phyloP scores from a whole-genome alignment of 106 monocot species.

The Hemerocallis citrina region DNA sequence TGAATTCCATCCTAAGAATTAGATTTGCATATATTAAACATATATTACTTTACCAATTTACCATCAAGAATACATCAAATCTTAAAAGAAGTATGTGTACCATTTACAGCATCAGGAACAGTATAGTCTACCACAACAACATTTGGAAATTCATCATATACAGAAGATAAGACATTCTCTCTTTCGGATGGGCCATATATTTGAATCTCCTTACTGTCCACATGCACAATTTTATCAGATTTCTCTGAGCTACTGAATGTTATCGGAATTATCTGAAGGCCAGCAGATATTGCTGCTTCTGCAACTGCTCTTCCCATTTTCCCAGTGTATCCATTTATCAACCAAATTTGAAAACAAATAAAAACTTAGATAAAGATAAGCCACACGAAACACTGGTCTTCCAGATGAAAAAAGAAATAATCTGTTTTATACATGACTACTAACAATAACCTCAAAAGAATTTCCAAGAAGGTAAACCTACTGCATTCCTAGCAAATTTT shows the following conservation, averaged over 20 bases:
- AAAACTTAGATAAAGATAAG: too few species aligned
- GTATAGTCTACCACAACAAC: conserved; percentile 75
- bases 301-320: conserved; percentile 49
- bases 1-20: too few species aligned
- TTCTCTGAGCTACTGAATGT: conserved; percentile 55
- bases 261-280: conserved; percentile 34
- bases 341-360: neutral
- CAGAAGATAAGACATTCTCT: conserved; percentile 55
- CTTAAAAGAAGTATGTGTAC: conserved; percentile 16
- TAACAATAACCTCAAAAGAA: too few species aligned
- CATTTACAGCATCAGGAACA: conserved; percentile 44
- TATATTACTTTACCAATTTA: too few species aligned
- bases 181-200: conserved; percentile 50
- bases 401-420: too few species aligned
- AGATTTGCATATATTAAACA: too few species aligned
- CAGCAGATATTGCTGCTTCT: conserved; percentile 30
- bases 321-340: conserved; percentile 48
- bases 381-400: too few species aligned
- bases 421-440: too few species aligned
- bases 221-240: conserved; percentile 29
- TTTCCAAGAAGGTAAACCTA: too few species aligned
- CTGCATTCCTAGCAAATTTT: too few species aligned
- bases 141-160: conserved; percentile 54
- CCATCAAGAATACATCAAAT: too few species aligned
- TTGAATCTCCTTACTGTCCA: conserved; percentile 40